Evolutionary conservation across 768 basidiomycete species (phyloP).

Genomic region (Tylopilus subfusipes): DNA sequence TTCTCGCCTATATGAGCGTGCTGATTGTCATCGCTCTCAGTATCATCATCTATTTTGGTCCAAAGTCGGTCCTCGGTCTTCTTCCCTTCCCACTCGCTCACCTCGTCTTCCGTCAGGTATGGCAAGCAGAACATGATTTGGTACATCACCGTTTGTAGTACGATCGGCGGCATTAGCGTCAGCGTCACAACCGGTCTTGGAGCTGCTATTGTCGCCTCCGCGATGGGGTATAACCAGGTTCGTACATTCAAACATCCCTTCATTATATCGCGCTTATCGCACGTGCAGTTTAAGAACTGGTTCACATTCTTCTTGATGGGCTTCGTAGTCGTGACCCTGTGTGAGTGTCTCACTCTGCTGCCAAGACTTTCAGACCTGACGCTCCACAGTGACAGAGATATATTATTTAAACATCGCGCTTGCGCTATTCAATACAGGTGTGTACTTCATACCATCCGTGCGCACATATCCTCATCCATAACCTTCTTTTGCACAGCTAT

Average conservation of each 20-base stretch:
- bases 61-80: conserved; percentile 46
- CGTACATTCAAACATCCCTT: conserved; percentile 15
- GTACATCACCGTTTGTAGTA: conserved; percentile 92
- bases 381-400: conserved; percentile 71
- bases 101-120: conserved; percentile 42
- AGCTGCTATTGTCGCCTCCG: conserved; percentile 80
- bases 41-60: conserved; percentile 83
- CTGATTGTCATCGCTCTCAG: conserved; percentile 61
- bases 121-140: conserved; percentile 93
- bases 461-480: conserved; percentile 1
- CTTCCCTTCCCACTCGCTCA: conserved; percentile 1
- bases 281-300: conserved; percentile 78
- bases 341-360: conserved; percentile 40
- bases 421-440: conserved; percentile 90
- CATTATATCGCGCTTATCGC: not conserved
- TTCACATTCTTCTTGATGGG: conserved; percentile 85
- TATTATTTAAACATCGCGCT: conserved; percentile 96
- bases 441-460: conserved; percentile 21
- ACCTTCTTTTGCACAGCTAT: conserved; percentile 45
- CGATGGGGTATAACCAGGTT: conserved; percentile 75
- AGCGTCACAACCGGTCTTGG: conserved; percentile 95
- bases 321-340: conserved; percentile 79
- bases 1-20: conserved; percentile 65
- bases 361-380: conserved; percentile 2
- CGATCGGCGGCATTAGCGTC: conserved; percentile 95